Percentiles rank a stretch among this genome's conserved stretches.
phyloP scores from a whole-genome alignment of 176 grass and related monocot genomes.

The Rhipidocladum racemiflorum region DNA sequence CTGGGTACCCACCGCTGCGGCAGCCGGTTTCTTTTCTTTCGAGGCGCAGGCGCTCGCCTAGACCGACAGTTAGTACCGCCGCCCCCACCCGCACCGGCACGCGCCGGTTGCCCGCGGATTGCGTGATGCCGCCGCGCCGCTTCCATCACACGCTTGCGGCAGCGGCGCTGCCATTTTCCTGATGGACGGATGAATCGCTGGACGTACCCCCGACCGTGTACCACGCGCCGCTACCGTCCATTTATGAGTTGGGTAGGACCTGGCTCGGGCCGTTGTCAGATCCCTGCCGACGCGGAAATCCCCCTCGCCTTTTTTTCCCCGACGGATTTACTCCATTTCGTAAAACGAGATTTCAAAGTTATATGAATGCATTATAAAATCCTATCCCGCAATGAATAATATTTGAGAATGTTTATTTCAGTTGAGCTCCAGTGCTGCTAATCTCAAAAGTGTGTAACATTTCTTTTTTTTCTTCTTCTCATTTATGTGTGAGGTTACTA shows the following conservation, averaged over 20 bases:
- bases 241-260: slow-evolving; percentile 18
- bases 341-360: not conserved
- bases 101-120: slow-evolving; percentile 45
- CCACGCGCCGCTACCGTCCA: slow-evolving; percentile 6
- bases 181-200: slow-evolving; percentile 22
- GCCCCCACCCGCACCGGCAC: slow-evolving; percentile 31
- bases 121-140: slow-evolving; percentile 50
- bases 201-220: not conserved
- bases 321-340: not conserved
- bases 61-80: slow-evolving; percentile 40
- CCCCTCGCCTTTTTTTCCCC: too few species aligned
- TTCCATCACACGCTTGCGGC: slow-evolving; percentile 42
- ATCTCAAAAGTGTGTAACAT: not conserved
- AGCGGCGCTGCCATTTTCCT: slow-evolving; percentile 32
- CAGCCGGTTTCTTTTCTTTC: slow-evolving; percentile 13
- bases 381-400: not conserved
- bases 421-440: not conserved
- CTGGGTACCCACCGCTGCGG: not conserved
- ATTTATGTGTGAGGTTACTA: not conserved
- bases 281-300: slow-evolving; percentile 11
- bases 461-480: not conserved
- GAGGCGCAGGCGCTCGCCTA: slow-evolving; percentile 16
- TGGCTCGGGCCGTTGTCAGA: slow-evolving; percentile 4
- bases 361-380: not conserved
- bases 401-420: not conserved